These are phyloP conservation scores for Isabelozyma pseudorhagii DNA, from an alignment of 805 yeast genomes.

Conservation along the genomic window DNA sequence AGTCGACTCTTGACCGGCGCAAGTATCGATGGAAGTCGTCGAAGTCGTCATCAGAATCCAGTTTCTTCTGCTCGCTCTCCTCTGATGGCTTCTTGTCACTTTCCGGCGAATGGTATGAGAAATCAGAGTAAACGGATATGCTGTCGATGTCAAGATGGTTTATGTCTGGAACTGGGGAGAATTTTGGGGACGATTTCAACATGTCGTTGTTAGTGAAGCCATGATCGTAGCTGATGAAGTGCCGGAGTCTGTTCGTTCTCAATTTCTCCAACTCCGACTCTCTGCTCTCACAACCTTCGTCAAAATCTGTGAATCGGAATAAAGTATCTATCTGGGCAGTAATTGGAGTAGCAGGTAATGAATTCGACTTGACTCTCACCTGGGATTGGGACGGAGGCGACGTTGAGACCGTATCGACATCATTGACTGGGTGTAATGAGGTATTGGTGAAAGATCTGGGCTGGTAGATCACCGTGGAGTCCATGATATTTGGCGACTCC, in stretches of 20 bases:
- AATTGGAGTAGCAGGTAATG: conserved; percentile 14
- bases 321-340: conserved; percentile 1
- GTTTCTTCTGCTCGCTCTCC: background rate
- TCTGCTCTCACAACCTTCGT: background rate
- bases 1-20: conserved; percentile 30
- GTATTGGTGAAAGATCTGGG: background rate
- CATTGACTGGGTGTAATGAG: background rate
- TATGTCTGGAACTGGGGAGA: background rate
- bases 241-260: conserved; percentile 16
- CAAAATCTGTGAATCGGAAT: background rate
- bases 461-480: background rate
- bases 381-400: conserved; percentile 5
- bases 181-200: background rate
- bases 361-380: conserved; percentile 12
- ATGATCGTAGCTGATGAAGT: conserved; percentile 17
- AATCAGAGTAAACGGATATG: conserved; percentile 18
- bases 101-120: conserved; percentile 18
- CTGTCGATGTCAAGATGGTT: conserved; percentile 12
- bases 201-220: background rate
- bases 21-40: conserved; percentile 30
- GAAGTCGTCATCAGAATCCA: conserved; percentile 7
- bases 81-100: conserved; percentile 3
- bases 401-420: conserved; percentile 7
- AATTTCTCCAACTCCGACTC: conserved; percentile 11
- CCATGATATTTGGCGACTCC: background rate